Conservation (phyloP, 2,329 filamentous ascomycete species). For the Neonectria neomacrospora region DNA sequence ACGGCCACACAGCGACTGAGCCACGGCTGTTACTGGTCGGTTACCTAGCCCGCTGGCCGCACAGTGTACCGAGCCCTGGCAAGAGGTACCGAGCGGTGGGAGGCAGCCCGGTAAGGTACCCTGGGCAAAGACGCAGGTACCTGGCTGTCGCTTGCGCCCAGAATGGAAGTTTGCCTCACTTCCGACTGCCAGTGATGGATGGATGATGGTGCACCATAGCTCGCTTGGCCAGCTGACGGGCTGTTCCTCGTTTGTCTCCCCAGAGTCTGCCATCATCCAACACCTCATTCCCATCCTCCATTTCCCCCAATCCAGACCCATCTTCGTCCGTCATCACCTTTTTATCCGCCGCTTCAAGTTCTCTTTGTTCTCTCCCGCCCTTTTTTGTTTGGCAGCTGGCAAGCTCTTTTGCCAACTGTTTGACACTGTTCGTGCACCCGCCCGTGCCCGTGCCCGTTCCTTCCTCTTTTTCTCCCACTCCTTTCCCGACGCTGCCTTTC, state of each 20-base stretch:
- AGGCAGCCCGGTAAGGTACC: background rate
- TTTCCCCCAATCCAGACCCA: slow-evolving; percentile 9
- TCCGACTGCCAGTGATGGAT: background rate
- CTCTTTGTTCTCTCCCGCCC: slow-evolving; percentile 29
- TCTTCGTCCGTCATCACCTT: slow-evolving; percentile 29
- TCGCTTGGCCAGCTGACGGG: slow-evolving; percentile 36
- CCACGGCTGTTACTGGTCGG: background rate
- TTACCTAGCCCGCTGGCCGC: background rate
- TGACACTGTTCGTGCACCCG: slow-evolving; percentile 30
- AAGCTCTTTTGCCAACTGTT: slow-evolving; percentile 27
- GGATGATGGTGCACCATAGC: slow-evolving; percentile 12
- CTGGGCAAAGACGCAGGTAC: slow-evolving; percentile 1
- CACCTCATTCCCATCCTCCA: slow-evolving; percentile 26
- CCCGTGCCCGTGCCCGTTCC: slow-evolving; percentile 36
- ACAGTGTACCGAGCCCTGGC: background rate
- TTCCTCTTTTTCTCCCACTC: slow-evolving; percentile 38
- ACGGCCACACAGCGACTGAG: background rate
- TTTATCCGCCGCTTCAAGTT: slow-evolving; percentile 21
- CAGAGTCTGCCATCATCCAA: slow-evolving; percentile 33
- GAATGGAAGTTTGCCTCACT: slow-evolving; percentile 10
- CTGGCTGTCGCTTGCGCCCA: slow-evolving; percentile 1
- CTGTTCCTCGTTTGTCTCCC: slow-evolving; percentile 35
- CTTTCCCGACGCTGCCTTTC: slow-evolving; percentile 37
- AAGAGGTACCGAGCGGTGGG: background rate
- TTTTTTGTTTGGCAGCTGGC: slow-evolving; percentile 30